Conservation (phyloP, 1,284 basidiomycete genomes). For the Puccinia coronata region DNA sequence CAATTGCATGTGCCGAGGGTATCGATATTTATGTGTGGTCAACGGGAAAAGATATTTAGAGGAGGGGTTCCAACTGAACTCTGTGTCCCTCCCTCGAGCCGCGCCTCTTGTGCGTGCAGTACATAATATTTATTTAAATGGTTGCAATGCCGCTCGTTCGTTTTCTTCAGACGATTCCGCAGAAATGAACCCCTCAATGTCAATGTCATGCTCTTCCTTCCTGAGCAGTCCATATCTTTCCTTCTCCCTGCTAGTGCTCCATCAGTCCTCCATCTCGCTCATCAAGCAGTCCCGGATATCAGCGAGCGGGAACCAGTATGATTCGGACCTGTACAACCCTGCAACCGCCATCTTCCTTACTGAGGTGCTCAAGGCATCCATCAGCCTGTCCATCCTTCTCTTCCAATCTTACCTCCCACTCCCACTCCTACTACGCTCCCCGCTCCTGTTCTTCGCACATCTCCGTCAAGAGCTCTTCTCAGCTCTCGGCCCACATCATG, state of each 20-base stretch:
- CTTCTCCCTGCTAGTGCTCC: constrained; percentile 32
- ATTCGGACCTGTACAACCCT: constrained; percentile 20
- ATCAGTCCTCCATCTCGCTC: constrained; percentile 21
- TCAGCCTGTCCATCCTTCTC: constrained; percentile 11
- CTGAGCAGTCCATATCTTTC: neutral
- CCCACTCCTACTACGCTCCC: neutral
- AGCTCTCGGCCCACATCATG: neutral
- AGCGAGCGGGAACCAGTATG: neutral
- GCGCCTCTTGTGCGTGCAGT: too few relatives aligned
- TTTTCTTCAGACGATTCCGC: too few relatives aligned
- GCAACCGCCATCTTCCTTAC: constrained; percentile 42
- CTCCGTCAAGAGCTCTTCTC: neutral
- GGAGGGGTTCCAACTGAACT: too few relatives aligned
- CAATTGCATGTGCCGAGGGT: too few relatives aligned
- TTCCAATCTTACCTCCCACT: neutral
- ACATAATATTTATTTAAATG: too few relatives aligned
- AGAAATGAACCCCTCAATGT: too few relatives aligned
- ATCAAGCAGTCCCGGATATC: constrained; percentile 10
- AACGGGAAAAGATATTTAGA: too few relatives aligned
- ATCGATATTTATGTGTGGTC: too few relatives aligned
- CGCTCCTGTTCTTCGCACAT: neutral
- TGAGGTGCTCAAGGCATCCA: constrained; percentile 27
- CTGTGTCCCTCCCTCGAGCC: too few relatives aligned
- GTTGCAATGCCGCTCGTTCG: too few relatives aligned
- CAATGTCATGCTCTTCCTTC: too few relatives aligned